These are phyloP conservation scores for Acrasis kona DNA, from an alignment of 78 protist genomes.

Conservation along the genomic window DNA sequence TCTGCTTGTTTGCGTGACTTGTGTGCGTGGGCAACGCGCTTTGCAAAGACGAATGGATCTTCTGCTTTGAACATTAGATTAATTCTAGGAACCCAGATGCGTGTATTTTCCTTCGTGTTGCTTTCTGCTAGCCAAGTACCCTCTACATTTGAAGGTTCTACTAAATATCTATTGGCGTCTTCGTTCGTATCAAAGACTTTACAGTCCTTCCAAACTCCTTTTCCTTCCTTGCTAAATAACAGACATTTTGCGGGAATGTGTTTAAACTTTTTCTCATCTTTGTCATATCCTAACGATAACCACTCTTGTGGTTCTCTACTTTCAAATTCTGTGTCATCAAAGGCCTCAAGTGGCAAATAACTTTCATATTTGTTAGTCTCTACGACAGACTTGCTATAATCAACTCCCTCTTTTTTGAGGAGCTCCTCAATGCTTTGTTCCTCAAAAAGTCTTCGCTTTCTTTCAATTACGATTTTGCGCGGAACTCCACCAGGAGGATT, in stretches of 20 bases:
- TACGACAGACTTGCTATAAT: constrained; percentile 1
- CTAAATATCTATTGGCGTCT: not conserved
- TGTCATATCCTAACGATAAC: constrained; percentile 17
- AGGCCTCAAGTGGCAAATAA: constrained; percentile 28
- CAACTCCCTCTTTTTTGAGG: constrained; percentile 6
- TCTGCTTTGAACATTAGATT: constrained; percentile 23
- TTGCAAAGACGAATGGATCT: constrained; percentile 38
- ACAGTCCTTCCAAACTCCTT: not conserved
- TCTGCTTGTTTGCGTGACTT: not conserved
- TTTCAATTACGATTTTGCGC: constrained; percentile 54
- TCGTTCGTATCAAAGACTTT: constrained; percentile 20
- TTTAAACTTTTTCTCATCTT: not conserved
- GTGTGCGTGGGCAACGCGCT: constrained; percentile 42
- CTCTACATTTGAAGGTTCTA: constrained; percentile 11
- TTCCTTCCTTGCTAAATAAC: not conserved
- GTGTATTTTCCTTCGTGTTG: not conserved
- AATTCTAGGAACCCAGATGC: constrained; percentile 18
- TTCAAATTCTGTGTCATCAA: constrained; percentile 62
- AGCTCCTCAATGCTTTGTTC: constrained; percentile 14
- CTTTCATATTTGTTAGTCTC: not conserved
- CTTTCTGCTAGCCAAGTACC: not conserved
- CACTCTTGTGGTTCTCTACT: constrained; percentile 45
- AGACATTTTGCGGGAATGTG: constrained; percentile 6
- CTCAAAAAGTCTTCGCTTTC: constrained; percentile 28
- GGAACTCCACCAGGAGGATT: constrained; percentile 43